phyloP scores from a whole-genome alignment of 129 eudicot species.

The Escallonia herrerae region DNA sequence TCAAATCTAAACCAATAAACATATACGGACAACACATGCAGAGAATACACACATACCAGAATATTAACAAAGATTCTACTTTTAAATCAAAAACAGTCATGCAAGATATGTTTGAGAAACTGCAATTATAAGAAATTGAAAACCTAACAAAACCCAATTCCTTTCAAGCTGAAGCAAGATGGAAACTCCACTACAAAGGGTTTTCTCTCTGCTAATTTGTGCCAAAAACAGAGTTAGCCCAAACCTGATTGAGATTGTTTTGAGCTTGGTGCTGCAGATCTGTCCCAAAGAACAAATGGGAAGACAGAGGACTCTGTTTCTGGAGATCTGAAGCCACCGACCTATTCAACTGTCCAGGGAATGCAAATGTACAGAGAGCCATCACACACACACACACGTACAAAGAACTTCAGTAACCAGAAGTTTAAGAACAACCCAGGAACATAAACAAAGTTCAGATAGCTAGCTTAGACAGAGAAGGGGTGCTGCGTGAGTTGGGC shows the following conservation, averaged over 20 bases:
- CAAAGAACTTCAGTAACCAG: neutral
- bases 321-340: constrained; percentile 24
- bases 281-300: constrained; percentile 34
- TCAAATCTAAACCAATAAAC: neutral
- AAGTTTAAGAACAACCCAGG: constrained; percentile 2
- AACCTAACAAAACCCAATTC: neutral
- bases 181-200: neutral
- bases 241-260: constrained; percentile 46
- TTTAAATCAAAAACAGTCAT: neutral
- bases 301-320: constrained; percentile 11
- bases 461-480: neutral
- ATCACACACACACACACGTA: constrained; percentile 7
- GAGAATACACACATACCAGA: neutral
- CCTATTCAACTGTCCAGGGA: constrained; percentile 40
- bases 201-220: neutral
- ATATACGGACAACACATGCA: neutral
- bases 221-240: neutral
- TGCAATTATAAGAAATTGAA: neutral
- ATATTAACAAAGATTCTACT: neutral
- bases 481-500: neutral
- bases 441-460: neutral
- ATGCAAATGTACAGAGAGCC: constrained; percentile 55
- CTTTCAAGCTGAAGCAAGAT: neutral
- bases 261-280: constrained; percentile 40
- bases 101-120: neutral